Base-by-base conservation (phyloP, 2,329 filamentous ascomycete species). In the Colletotrichum limetticola region DNA sequence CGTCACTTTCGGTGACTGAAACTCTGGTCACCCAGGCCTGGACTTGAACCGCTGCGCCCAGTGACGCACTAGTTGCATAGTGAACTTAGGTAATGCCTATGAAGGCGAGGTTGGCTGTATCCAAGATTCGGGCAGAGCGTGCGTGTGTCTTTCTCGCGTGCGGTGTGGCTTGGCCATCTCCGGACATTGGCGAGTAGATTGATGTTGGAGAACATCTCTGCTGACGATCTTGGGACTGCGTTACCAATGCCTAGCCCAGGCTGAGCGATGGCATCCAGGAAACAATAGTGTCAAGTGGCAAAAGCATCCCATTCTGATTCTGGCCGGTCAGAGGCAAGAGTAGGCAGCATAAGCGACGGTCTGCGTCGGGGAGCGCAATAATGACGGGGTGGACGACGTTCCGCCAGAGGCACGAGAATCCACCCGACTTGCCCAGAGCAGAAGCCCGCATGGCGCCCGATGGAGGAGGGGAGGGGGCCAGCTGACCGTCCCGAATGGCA, bases 401-500 rank as follows among this genome's bases (percentile, higher is more conserved):
- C 66, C 66, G 60, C 55, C 66, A 72, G 56, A 66, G 71, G 32
- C 66, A 73, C 32, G 56, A 71, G 49, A 72, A 64, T 30, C 49
- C 49, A 70, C 66, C 66, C 55, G 67, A 70, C 56, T 57, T 71
- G 60, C 49, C 66, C 24, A 73, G 71, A 73, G 56, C 66, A 72
- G 70, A 65, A 52, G 55, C 60, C 70, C 70, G 70, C 70, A 72
- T 73, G 66, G 28, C 56, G 66, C 71, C 60, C 66, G 46, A 42
- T 32, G 56, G 56, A 52, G 49, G 61, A 57, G 60, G 49, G 22
- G 19, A 55, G 46, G 60, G 60, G 52, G n/a, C 32, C 71, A 71
- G 71, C 71, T 70, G 71, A 73, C 66, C 56, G 67, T 71, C 67
- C 71, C 71, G 60, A 66, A 70, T 66, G 14, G 66, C 56, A 60